Base-by-base conservation (phyloP, 2,329 filamentous ascomycete genomes). In the Karstenula rhodostoma region DNA sequence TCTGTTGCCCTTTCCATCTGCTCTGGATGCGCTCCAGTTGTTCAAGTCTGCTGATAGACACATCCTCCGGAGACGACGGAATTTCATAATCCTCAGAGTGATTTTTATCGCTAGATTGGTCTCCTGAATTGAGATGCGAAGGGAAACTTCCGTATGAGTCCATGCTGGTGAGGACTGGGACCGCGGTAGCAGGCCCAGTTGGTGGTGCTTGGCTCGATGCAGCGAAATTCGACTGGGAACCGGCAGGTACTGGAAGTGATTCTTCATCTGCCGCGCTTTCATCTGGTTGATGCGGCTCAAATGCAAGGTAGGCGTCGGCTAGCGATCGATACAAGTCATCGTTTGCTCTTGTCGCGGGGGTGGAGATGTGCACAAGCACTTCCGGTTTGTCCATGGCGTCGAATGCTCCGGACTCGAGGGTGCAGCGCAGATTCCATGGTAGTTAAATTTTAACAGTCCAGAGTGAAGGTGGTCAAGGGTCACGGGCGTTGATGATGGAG, bases 301-400 rank as follows among this genome's bases (percentile, higher is more conserved):
- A 81, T 25, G 66, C 63, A n/a, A 71, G 57, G 67, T 83, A 83
- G 12, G 77, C 76, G 27, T 72, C 65, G 13, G 79, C 79, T 60
- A 82, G 69, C 46, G 74, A 72, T 49, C 71, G 73, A 60, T 77
- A 81, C 4, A 74, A 61, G 40, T 80, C 74, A 70, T 84, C 82
- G 60, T 79, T 76, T 42, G 73, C 71, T 32, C 71, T 74, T 40
- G 75, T 78, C 9, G 78, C 76, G 9, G 80, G 72, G 7, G 81
- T 78, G 59, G 81, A 80, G 43, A 81, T 78, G 66, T 84, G 82
- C 35, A 80, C 78, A 33, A 82, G 73, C 29, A 84, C 73, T 60
- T 81, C 77, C n/a, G 40, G 19, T 19, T 52, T 37, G 57, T 63
- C 65, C 73, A 74, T 75, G 43, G 50, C 61, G 58, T 59, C 56